Evolutionary conservation across 129 eudicot genomes (phyloP).

Genomic region (Flaveria brownii): DNA sequence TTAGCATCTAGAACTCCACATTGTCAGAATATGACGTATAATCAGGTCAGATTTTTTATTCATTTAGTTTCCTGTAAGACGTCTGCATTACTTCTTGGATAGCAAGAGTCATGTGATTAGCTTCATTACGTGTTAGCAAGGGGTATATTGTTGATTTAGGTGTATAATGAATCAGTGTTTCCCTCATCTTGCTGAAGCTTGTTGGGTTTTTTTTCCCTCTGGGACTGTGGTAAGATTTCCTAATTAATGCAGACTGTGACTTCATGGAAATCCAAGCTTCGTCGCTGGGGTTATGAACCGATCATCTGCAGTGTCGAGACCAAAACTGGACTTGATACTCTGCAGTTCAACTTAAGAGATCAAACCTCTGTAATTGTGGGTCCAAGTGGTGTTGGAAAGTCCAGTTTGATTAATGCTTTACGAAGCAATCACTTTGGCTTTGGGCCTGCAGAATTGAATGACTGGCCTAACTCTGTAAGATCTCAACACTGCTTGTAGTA

Average conservation of each 20-base stretch:
- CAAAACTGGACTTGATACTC: conserved; percentile 64
- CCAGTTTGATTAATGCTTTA: conserved; percentile 86
- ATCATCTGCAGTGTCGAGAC: conserved; percentile 84
- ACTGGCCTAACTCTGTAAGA: conserved; percentile 56
- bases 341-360: conserved; percentile 62
- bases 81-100: conserved; percentile 7
- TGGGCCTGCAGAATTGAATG: conserved; percentile 47
- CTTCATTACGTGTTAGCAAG: background rate
- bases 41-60: conserved; percentile 5
- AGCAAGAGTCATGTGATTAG: conserved; percentile 2
- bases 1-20: background rate
- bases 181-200: conserved; percentile 7
- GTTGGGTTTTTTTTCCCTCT: background rate
- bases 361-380: conserved; percentile 94
- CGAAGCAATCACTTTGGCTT: conserved; percentile 45
- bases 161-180: conserved; percentile 15
- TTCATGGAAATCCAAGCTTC: conserved; percentile 84
- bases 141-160: background rate
- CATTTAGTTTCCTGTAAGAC: conserved; percentile 7
- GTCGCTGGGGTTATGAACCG: conserved; percentile 79
- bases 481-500: conserved; percentile 19
- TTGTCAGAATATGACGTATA: background rate
- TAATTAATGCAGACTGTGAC: conserved; percentile 47
- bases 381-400: conserved; percentile 98
- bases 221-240: conserved; percentile 16